Conservation (phyloP, 2,329 filamentous ascomycete genomes). For the Allantophomopsis cytisporea region DNA sequence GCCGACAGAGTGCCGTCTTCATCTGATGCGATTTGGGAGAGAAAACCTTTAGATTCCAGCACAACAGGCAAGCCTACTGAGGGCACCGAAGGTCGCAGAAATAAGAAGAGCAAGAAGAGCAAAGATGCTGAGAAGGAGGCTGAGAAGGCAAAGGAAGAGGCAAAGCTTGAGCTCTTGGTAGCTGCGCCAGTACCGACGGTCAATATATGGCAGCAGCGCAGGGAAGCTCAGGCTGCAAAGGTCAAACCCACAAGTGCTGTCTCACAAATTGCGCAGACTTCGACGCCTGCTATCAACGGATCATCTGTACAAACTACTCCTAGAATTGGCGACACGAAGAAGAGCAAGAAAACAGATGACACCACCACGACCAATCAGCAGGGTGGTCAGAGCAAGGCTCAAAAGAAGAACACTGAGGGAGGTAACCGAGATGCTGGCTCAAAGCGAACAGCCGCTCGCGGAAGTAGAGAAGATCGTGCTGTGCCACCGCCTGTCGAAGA, state of each 20-base stretch:
- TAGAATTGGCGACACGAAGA: slow-evolving; percentile 21
- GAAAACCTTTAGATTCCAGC: slow-evolving; percentile 46
- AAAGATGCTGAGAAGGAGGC: slow-evolving; percentile 36
- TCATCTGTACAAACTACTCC: slow-evolving; percentile 4
- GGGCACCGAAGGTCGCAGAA: slow-evolving; percentile 14
- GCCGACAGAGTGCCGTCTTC: no score
- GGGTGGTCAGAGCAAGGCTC: slow-evolving; percentile 15
- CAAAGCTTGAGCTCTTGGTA: slow-evolving; percentile 47
- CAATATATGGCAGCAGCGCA: slow-evolving; percentile 79
- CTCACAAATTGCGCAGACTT: slow-evolving; percentile 1
- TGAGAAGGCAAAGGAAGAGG: slow-evolving; percentile 44
- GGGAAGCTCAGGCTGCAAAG: slow-evolving; percentile 45
- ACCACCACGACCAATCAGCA: slow-evolving; percentile 19
- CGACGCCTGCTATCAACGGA: slow-evolving; percentile 3
- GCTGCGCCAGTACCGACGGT: slow-evolving; percentile 74
- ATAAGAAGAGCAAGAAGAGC: slow-evolving; percentile 21
- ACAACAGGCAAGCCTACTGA: slow-evolving; percentile 48
- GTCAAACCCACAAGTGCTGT: slow-evolving; percentile 21
- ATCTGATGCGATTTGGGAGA: slow-evolving; percentile 37
- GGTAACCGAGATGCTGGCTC: slow-evolving; percentile 14
- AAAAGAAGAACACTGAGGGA: slow-evolving; percentile 24
- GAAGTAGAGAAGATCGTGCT: slow-evolving; percentile 15
- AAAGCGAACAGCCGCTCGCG: slow-evolving; percentile 16
- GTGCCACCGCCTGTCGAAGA: slow-evolving; percentile 59
- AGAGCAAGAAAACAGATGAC: slow-evolving; percentile 22